These are phyloP conservation scores for Centrapalus pauciflorus DNA, from an alignment of 129 eudicot genomes.

Conservation along the genomic window DNA sequence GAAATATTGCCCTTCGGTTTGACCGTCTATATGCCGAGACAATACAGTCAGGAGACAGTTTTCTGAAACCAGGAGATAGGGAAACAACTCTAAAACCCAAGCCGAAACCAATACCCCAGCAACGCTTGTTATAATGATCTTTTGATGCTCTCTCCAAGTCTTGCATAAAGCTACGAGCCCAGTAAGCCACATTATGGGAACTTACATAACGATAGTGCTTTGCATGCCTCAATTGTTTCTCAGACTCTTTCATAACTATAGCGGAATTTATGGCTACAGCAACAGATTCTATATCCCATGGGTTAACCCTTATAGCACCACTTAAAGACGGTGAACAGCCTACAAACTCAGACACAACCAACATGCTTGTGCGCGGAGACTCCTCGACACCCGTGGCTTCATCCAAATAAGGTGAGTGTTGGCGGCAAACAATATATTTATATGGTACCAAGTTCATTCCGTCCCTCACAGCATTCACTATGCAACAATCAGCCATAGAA, in stretches of 20 bases:
- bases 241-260: constrained; percentile 47
- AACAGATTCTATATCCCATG: constrained; percentile 83
- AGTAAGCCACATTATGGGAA: constrained; percentile 71
- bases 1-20: constrained; percentile 60
- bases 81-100: constrained; percentile 64
- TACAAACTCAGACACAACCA: constrained; percentile 81
- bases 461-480: constrained; percentile 84
- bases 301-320: constrained; percentile 89
- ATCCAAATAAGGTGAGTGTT: constrained; percentile 44
- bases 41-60: constrained; percentile 46
- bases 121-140: constrained; percentile 60
- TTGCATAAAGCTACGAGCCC: constrained; percentile 83
- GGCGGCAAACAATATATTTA: constrained; percentile 76
- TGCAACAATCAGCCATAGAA: constrained; percentile 77
- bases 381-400: constrained; percentile 38
- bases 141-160: constrained; percentile 66
- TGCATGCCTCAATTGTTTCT: constrained; percentile 60
- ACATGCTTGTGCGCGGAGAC: constrained; percentile 62
- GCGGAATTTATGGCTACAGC: constrained; percentile 68
- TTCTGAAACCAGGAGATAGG: constrained; percentile 61
- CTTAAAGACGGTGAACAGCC: constrained; percentile 94
- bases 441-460: constrained; percentile 93
- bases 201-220: constrained; percentile 72
- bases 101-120: constrained; percentile 86
- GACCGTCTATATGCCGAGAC: constrained; percentile 61